Evolutionary conservation across 2,329 filamentous ascomycete genomes (phyloP), one percentile per base, ranked within the genome.

Genomic region (Botrytis pseudocinerea): DNA sequence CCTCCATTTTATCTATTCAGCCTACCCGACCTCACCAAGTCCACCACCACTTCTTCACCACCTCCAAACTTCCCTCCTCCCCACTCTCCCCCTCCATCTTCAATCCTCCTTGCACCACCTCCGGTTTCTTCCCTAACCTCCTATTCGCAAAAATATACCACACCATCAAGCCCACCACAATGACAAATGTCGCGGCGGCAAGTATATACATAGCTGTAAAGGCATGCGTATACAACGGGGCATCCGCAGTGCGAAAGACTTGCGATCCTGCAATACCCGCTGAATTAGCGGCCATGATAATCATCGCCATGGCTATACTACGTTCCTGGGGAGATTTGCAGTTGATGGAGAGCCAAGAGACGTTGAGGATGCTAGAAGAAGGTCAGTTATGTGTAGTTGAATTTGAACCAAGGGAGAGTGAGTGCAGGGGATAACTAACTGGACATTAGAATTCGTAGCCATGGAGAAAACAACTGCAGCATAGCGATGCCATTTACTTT

Each of bases 371-470:
- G 4, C 48, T 51, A 51, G 48, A 51, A 51, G 48, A 44, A 12
- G 5, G 1, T n/a, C 3, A 51, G 48, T n/a, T 51, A 51, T n/a
- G 0, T n/a, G 14, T 3, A n/a, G 2, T 5, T 7, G 14, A n/a
- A 51, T n/a, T n/a, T 14, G 25, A 51, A 12, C 12, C 38, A 51
- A 14, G 10, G 22, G 4, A 51, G 14, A 14, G 12, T 14, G 12
- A n/a, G 14, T n/a, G 48, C 25, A 25, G 25, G 2, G n/a, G n/a
- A 51, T 7, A 51, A 51, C 25, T 14, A 51, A 51, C 48, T 51
- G 48, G 12, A 51, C 48, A n/a, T 51, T 51, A 2, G 48, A 51
- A 16, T n/a, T n/a, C 25, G 48, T 51, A 51, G 48, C 48, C 48
- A 51, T 51, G 48, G 25, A 51, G n/a, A 51, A 51, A 25, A n/a